A percentile compares a stretch with the other conserved stretches of the same genome.
These are phyloP conservation scores for Tricholoma terreum DNA, from an alignment of 768 basidiomycete species.

Conservation along the genomic window DNA sequence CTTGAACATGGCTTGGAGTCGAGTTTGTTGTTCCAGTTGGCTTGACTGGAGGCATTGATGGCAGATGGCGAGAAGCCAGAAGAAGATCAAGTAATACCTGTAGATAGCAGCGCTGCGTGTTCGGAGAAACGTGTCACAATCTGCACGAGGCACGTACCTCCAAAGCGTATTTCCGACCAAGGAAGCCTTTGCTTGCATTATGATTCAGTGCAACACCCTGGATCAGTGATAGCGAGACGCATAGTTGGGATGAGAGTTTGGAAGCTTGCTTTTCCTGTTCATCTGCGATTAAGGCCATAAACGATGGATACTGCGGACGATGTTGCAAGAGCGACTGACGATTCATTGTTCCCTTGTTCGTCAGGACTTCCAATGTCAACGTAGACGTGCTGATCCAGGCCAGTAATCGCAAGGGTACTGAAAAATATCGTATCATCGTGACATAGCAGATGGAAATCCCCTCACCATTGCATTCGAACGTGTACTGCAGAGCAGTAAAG, in stretches of 20 bases:
- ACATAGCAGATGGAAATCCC: not conserved
- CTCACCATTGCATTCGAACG: constrained; percentile 83
- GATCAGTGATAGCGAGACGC: constrained; percentile 61
- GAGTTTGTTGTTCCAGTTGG: constrained; percentile 25
- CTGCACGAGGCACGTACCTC: constrained; percentile 47
- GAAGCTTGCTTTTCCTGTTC: constrained; percentile 48
- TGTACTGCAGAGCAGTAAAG: constrained; percentile 69
- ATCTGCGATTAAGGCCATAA: constrained; percentile 13
- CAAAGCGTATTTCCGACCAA: constrained; percentile 64
- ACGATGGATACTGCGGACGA: not conserved
- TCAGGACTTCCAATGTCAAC: constrained; percentile 46
- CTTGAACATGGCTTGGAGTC: constrained; percentile 15
- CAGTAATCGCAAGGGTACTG: constrained; percentile 68
- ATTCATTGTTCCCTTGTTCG: constrained; percentile 43
- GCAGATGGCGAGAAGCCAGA: constrained; percentile 63
- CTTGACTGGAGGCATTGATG: constrained; percentile 21
- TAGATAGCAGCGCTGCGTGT: not conserved
- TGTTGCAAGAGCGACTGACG: constrained; percentile 30
- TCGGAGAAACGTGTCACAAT: constrained; percentile 1
- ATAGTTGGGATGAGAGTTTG: constrained; percentile 49
- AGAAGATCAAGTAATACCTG: constrained; percentile 75
- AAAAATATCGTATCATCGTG: not conserved
- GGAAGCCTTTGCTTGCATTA: constrained; percentile 58
- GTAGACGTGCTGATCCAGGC: constrained; percentile 57
- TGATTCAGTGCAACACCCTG: constrained; percentile 79